A percentile compares a stretch with the other conserved stretches of the same genome.
phyloP scores from a whole-genome alignment of 257 asterid genomes.

The Gentiana macrophylla region DNA sequence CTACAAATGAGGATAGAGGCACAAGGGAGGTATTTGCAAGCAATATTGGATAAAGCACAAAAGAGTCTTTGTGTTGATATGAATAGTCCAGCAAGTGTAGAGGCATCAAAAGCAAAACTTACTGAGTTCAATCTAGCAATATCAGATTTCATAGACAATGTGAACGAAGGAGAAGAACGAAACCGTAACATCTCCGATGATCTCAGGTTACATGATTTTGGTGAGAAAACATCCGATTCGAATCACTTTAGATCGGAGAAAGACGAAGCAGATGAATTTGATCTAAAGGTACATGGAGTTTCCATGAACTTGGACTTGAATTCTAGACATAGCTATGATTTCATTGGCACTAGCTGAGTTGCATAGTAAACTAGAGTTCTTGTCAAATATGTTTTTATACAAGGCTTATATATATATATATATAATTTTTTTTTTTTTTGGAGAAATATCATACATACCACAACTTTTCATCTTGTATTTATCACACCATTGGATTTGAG shows the following conservation, averaged over 20 bases:
- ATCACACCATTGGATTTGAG: no score
- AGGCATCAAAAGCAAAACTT: constrained; percentile 51
- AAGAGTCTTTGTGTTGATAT: constrained; percentile 38
- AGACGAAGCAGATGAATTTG: constrained; percentile 19
- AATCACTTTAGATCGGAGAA: constrained; percentile 16
- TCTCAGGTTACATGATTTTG: constrained; percentile 9
- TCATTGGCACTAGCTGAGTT: constrained; percentile 40
- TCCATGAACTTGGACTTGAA: constrained; percentile 56
- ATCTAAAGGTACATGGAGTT: constrained; percentile 42
- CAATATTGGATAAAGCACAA: constrained; percentile 70
- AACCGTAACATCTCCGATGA: constrained; percentile 20
- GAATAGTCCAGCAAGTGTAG: constrained; percentile 33
- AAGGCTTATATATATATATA: not conserved
- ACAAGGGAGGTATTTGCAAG: constrained; percentile 82
- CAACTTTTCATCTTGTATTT: no score
- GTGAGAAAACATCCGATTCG: constrained; percentile 14
- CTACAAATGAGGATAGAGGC: constrained; percentile 90
- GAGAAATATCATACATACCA: no score
- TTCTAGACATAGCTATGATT: constrained; percentile 52
- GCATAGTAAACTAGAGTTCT: constrained; percentile 25
- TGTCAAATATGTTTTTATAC: not conserved
- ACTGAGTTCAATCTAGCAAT: constrained; percentile 58
- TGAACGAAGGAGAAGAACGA: constrained; percentile 32
- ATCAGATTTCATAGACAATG: constrained; percentile 55
- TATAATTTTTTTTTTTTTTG: no score